phyloP scores from a whole-genome alignment of 2,329 filamentous ascomycete genomes.

The Pestalotiopsis sp. region DNA sequence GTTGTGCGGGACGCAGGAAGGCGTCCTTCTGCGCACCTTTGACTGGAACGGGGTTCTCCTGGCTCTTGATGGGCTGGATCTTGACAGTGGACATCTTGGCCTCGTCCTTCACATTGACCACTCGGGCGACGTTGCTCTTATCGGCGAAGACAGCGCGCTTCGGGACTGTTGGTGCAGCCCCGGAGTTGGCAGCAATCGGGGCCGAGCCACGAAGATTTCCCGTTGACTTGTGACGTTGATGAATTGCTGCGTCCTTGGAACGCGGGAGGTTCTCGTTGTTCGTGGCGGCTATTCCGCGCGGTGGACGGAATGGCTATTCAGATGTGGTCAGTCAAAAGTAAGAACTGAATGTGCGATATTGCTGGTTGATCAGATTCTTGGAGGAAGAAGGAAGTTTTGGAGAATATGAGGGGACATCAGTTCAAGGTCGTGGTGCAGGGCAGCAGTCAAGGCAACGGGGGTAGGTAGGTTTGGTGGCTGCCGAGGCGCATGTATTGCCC shows the following conservation, averaged over 20 bases:
- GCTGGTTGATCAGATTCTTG: neutral
- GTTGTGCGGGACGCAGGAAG: slow-evolving; percentile 38
- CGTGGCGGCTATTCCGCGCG: slow-evolving; percentile 57
- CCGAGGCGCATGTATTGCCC: neutral
- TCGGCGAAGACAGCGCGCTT: slow-evolving; percentile 83
- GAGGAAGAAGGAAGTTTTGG: neutral
- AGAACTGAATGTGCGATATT: neutral
- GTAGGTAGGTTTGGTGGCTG: neutral
- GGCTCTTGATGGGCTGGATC: slow-evolving; percentile 31
- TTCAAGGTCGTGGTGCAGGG: neutral
- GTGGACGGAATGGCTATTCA: slow-evolving; percentile 67
- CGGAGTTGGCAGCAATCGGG: slow-evolving; percentile 35
- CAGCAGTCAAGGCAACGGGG: neutral
- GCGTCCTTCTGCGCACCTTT: slow-evolving; percentile 30
- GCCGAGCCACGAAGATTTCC: slow-evolving; percentile 55
- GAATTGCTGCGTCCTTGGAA: slow-evolving; percentile 58
- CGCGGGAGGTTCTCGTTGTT: slow-evolving; percentile 69
- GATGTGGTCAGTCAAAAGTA: slow-evolving; percentile 15
- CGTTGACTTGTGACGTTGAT: slow-evolving; percentile 82
- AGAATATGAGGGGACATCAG: neutral
- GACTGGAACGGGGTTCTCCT: slow-evolving; percentile 42
- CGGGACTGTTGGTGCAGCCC: slow-evolving; percentile 60
- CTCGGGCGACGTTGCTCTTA: slow-evolving; percentile 65
- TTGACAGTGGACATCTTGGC: slow-evolving; percentile 27
- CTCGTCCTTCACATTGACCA: slow-evolving; percentile 19